Conservation (phyloP, 768 basidiomycete species). For the Kwoniella mangroviensis region DNA sequence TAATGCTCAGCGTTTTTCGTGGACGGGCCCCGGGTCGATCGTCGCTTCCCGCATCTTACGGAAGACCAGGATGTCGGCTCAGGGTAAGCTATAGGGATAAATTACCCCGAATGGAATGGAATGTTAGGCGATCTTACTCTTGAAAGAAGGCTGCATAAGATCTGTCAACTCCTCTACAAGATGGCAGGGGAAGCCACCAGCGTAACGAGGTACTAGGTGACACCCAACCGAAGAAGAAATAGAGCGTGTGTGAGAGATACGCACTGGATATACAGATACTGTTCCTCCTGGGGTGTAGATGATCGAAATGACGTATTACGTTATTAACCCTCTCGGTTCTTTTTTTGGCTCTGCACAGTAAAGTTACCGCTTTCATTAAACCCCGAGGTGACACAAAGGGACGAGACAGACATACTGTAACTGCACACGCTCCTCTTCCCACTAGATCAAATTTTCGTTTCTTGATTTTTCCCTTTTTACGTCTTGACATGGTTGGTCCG, state of each 20-base stretch:
- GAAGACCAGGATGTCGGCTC: background rate
- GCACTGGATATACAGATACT: no score
- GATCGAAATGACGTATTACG: background rate
- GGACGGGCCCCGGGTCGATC: background rate
- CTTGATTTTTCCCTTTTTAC: background rate
- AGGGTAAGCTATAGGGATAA: background rate
- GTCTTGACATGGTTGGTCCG: background rate
- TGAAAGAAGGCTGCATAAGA: background rate
- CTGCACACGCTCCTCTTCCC: background rate
- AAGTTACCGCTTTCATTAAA: background rate
- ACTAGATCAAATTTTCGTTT: background rate
- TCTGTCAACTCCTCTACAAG: background rate
- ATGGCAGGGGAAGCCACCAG: background rate
- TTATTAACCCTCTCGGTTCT: background rate
- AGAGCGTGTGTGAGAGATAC: no score
- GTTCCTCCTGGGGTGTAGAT: no score
- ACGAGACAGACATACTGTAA: background rate
- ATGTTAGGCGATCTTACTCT: no score
- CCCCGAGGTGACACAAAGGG: background rate
- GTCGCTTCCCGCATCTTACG: background rate
- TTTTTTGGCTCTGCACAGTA: background rate
- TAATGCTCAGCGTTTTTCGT: background rate
- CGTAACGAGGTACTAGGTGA: no score
- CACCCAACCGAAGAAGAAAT: no score
- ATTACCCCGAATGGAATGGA: background rate